Base-by-base conservation (phyloP, 768 basidiomycete species). In the Termitomyces sp. region DNA sequence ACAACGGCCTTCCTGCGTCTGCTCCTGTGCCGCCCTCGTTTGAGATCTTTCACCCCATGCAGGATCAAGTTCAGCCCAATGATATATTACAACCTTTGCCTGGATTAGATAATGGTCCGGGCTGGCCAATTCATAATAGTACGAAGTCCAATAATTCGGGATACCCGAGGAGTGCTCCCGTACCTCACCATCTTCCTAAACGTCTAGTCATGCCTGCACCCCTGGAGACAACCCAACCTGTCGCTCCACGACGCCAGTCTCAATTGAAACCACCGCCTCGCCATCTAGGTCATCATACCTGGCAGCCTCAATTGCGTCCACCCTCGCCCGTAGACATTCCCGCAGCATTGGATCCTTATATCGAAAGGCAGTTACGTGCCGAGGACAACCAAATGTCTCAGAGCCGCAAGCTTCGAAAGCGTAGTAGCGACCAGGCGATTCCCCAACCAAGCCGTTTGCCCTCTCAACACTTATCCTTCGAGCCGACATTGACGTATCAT, bases 171-270 rank as follows among this genome's bases (percentile, higher is more conserved):
- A 60, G 49, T 20, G 50, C 58, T 4, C 64, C 61, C 20, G 59
- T 57, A 62, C 60, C 75, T 73, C 66, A 59, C 39, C 65, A 85
- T 69, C 65, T 85, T 45, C 89, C 89, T 4, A 87, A 81, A 68
- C 81, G 76, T 49, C 81, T 91, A 30, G 83, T 90, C 45, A 91
- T 91, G 89, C 89, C 89, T 48, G 71, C 85, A 3, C 89, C 85
- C 16, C 76, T 91, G 41, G 83, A 84, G 66, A 71, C 61, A 50
- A 70, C 54, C 39, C 59, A 67, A 33, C 62, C 59, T 15, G 53
- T 59, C 41, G 55, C 61, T 27, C 50, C 61, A 15, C 61, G 64
- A 24, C 54, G 60, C 33, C 66, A 67, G 45, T 34, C 54, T 16
- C 67, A 60, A n/a, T 16, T 57, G 18, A 47, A 45, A 37, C 57